phyloP scores from a whole-genome alignment of 1,284 basidiomycete genomes.

The Puccinia horiana region DNA sequence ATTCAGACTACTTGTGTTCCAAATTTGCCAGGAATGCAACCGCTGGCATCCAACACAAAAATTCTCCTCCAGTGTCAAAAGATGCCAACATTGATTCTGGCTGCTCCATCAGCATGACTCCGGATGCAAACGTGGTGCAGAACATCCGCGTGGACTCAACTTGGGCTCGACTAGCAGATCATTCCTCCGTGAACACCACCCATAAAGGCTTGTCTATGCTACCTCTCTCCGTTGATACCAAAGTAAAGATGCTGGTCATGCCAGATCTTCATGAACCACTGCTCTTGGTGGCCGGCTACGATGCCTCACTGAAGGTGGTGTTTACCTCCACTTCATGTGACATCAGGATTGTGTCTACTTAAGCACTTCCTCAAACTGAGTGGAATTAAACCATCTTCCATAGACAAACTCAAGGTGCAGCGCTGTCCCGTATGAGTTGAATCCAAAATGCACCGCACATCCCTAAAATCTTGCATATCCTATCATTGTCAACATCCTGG shows the following conservation, averaged over 20 bases:
- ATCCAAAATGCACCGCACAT: neutral
- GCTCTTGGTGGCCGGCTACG: neutral
- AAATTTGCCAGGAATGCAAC: neutral
- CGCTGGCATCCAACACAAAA: neutral
- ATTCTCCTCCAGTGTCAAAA: neutral
- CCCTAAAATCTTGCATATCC: neutral
- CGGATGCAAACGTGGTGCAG: neutral
- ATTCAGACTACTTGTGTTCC: neutral
- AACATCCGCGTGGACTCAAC: neutral
- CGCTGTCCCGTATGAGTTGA: too few species aligned
- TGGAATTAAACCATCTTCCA: neutral
- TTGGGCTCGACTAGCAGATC: neutral
- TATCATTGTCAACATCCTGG: neutral
- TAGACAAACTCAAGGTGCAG: neutral
- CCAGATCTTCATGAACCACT: neutral
- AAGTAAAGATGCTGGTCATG: neutral
- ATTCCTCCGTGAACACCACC: neutral
- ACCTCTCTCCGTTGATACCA: neutral
- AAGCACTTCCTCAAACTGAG: neutral
- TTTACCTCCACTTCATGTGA: neutral
- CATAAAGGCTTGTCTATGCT: neutral
- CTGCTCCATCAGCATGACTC: neutral
- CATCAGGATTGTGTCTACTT: neutral
- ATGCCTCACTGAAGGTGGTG: neutral
- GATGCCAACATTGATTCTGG: conserved; percentile 1